Percentiles rank a stretch among this genome's conserved stretches.
Conservation (phyloP, 805 yeast species). For the Hanseniaspora thailandica region DNA sequence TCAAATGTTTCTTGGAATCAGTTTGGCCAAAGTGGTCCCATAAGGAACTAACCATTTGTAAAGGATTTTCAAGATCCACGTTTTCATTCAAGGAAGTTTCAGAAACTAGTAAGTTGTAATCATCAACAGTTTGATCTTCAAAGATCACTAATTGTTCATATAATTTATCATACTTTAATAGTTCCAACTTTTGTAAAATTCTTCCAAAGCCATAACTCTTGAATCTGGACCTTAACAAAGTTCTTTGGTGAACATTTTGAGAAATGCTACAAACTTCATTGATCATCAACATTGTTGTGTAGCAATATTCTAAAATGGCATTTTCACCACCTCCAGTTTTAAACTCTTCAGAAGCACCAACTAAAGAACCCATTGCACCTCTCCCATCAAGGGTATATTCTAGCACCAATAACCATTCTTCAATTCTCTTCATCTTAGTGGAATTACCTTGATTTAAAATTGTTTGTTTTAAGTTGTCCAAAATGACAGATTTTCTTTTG, state of each 20-base stretch:
- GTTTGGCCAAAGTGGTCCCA: slow-evolving; percentile 41
- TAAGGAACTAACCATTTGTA: slow-evolving; percentile 48
- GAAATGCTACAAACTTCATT: slow-evolving; percentile 26
- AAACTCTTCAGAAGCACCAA: slow-evolving; percentile 81
- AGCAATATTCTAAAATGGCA: slow-evolving; percentile 29
- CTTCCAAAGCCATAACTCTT: slow-evolving; percentile 27
- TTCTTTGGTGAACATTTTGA: slow-evolving; percentile 25
- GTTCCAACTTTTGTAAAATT: slow-evolving; percentile 36
- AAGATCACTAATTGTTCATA: slow-evolving; percentile 58
- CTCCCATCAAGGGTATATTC: slow-evolving; percentile 66
- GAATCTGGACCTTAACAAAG: slow-evolving; percentile 25
- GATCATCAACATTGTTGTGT: slow-evolving; percentile 26
- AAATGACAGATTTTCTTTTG: slow-evolving; percentile 13
- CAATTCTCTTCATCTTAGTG: slow-evolving; percentile 40
- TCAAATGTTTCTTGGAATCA: slow-evolving; percentile 39
- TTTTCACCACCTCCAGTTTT: slow-evolving; percentile 36
- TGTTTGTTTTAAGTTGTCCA: slow-evolving; percentile 9
- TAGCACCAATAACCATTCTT: slow-evolving; percentile 59
- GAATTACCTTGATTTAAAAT: slow-evolving; percentile 18
- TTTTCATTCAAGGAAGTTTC: slow-evolving; percentile 23
- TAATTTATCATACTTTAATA: slow-evolving; percentile 50
- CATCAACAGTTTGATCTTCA: slow-evolving; percentile 34
- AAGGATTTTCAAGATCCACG: slow-evolving; percentile 47
- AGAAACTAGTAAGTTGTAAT: slow-evolving; percentile 25
- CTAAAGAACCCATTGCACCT: slow-evolving; percentile 81